These are phyloP conservation scores for Heliocybe sulcata DNA, from an alignment of 1,284 basidiomycete genomes.

Conservation along the genomic window DNA sequence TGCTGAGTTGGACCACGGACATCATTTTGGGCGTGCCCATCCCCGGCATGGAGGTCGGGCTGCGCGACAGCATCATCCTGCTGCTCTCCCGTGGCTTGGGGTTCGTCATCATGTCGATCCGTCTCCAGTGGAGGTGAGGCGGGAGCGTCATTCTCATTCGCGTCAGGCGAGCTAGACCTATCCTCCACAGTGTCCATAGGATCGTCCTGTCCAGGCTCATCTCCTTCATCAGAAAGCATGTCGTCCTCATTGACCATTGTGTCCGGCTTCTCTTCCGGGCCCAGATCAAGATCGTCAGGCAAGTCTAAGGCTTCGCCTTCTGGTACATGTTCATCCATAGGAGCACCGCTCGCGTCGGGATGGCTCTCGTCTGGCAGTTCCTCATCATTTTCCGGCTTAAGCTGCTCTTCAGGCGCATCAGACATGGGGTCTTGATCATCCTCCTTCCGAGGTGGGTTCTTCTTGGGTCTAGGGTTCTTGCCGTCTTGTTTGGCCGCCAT, in stretches of 20 bases:
- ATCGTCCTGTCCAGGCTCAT: conserved; percentile 15
- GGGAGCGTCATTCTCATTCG: background rate
- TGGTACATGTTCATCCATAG: conserved; percentile 65
- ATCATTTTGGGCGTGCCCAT: background rate
- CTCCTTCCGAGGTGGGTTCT: conserved; percentile 24
- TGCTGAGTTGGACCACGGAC: background rate
- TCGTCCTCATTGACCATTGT: conserved; percentile 33
- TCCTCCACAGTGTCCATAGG: conserved; percentile 4
- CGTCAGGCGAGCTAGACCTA: conserved; percentile 2
- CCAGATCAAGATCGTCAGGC: conserved; percentile 77
- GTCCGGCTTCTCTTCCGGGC: conserved; percentile 28
- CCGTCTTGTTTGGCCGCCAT: conserved; percentile 75
- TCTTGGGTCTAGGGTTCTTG: conserved; percentile 23
- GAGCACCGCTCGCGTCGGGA: conserved; percentile 48
- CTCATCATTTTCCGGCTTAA: conserved; percentile 21
- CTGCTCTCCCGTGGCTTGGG: conserved; percentile 1
- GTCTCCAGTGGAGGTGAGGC: background rate
- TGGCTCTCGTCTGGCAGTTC: conserved; percentile 28
- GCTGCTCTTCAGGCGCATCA: conserved; percentile 25
- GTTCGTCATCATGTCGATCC: conserved; percentile 1
- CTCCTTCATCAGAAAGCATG: conserved; percentile 16
- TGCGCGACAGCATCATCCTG: conserved; percentile 1
- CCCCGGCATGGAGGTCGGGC: conserved; percentile 5
- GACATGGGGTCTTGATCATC: conserved; percentile 25
- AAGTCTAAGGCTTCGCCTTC: conserved; percentile 79